Percentiles rank a stretch among this genome's conserved stretches.
Conservation (phyloP, 345 rosid species). For the Bruguiera gymnorhiza region DNA sequence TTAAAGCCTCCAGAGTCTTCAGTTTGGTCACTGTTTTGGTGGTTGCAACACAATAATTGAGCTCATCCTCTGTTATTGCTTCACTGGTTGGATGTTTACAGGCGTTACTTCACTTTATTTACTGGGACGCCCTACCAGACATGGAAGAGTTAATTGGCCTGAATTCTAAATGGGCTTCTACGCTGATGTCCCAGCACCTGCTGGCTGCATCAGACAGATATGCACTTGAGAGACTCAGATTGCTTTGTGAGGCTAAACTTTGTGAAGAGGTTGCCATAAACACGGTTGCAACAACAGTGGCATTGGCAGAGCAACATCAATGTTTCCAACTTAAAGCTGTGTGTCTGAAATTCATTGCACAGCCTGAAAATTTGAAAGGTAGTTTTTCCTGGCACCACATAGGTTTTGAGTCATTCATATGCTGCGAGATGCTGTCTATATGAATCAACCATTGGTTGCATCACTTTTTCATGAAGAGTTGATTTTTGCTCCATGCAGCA, state of each 20-base stretch:
- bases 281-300: constrained; percentile 33
- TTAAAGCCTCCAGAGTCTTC: neutral
- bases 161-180: constrained; percentile 26
- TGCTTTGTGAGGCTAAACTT: constrained; percentile 31
- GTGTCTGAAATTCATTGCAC: constrained; percentile 32
- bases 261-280: constrained; percentile 33
- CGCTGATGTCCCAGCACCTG: constrained; percentile 33
- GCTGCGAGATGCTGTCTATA: neutral
- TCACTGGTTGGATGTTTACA: constrained; percentile 7
- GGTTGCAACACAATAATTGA: too few species aligned
- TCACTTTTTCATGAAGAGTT: too few species aligned
- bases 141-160: constrained; percentile 26
- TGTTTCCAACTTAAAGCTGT: constrained; percentile 30
- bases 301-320: constrained; percentile 37
- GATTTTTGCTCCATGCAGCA: too few species aligned
- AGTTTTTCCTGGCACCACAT: neutral
- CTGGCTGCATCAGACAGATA: constrained; percentile 36
- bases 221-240: constrained; percentile 31
- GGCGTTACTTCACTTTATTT: constrained; percentile 34
- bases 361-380: constrained; percentile 34
- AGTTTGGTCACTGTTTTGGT: too few species aligned
- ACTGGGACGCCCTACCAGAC: constrained; percentile 35
- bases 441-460: neutral
- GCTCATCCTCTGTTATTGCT: neutral
- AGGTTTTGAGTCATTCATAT: neutral